Evolutionary conservation across 495 filamentous ascomycete genomes (phyloP), one percentile per base, ranked within the genome.

Genomic region (Penicillium silybi): DNA sequence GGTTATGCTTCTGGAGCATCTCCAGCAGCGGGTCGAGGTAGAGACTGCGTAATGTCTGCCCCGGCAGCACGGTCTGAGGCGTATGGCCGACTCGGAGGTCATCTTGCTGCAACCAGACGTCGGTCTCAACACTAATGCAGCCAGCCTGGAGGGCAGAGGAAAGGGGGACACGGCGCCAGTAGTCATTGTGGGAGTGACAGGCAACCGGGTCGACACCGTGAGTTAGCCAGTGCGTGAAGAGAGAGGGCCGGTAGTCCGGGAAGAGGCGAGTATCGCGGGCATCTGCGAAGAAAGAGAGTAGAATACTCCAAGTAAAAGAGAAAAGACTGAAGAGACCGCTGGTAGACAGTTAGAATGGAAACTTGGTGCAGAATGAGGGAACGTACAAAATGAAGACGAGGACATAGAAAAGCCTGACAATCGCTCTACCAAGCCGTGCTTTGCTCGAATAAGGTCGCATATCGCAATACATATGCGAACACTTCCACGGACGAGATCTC

Each of bases 121-220:
- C 87, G 6, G 83, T 86, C 66, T 89, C 88, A 19, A 87, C 76
- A 9, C 88, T 84, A 17, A 73, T 81, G 61, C 83, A 85, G 16
- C 72, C 75, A 19, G 65, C 57, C 6, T 56, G 69, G 22, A 87
- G 53, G 1, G 80, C 80, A 6, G 76, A 76, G 47, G 70, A 80
- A 6, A 85, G 51, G 20, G 53, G 48, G 26, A 61, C 75, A 16
- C 71, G 75, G 3, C 87, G 83, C 65, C 66, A 90, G 65, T 90
- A 90, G 67, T 91, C 88, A 58, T 92, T 92, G 66, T 92, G 88
- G 0, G 85, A 88, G 60, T 58, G 47, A 13, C 56, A 58, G 22
- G 35, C n/a, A 15, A 58, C 35, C 2, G 59, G 53, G 26, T 35
- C 23, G 3, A 63, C 52, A 47, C 50, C 59, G 23, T 54, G 48